Evolutionary conservation across 225 moss, liverwort and hornwort genomes (phyloP), one percentile per base, ranked within the genome.

Genomic region (Sphagnum tenellum): DNA sequence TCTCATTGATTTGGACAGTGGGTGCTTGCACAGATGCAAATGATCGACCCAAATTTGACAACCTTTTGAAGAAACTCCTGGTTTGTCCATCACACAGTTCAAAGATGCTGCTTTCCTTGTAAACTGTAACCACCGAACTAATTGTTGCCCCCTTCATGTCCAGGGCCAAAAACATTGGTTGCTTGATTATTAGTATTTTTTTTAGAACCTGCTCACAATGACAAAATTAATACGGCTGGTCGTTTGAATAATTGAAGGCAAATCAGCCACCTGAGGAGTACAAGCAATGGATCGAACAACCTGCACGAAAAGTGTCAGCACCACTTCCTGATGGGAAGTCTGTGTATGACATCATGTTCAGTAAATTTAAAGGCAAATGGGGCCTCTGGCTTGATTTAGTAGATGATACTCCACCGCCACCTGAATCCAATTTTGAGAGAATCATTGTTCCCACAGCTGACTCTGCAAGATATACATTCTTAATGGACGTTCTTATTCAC

Each of bases 231-330:
- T 29, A 0, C 1, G 29, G 29, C 29, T 29, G 29, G 29, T 29
- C 1, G 29, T 29, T 29, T 29, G 29, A 29, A 29, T 29, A 0
- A 29, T 11, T 58, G 50, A 8, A 94, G 94, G 91, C 87, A 5
- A 91, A 94, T 65, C 89, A 87, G 69, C 91, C 94, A 56, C 91
- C 89, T 10, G 78, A 76, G 48, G 94, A 94, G 55, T 94, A 94
- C 44, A 76, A 61, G 13, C 85, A 82, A 51, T 89, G 86, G 79
- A 94, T 91, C 52, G 79, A 89, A 68, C 76, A 78, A 0, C 55
- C 81, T 12, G 87, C 91, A 62, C 74, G 81, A 29, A 94, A 91
- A 59, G 90, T 94, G 55, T 60, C 90, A 0, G 48, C 80, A 47
- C 87, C 89, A 46, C 87, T 90, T 63, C 94, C 87, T 0, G 89